Evolutionary conservation across 2,329 filamentous ascomycete species (phyloP), one percentile per base, ranked within the genome.

Genomic region (Lachnellula occidentalis): DNA sequence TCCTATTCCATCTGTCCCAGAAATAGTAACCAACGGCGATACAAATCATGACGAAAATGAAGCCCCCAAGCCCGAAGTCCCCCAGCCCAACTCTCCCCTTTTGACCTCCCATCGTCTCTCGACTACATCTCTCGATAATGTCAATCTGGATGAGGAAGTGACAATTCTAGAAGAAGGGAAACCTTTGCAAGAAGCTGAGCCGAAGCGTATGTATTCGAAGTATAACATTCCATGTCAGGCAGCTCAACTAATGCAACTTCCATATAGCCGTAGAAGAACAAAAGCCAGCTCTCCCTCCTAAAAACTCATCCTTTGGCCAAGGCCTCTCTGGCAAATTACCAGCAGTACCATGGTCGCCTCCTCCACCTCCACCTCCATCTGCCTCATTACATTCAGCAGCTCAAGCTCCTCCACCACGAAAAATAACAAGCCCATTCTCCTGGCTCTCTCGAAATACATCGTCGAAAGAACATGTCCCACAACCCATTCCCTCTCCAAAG

Each of bases 351-450:
- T 90, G 86, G 86, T 84, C 82, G 17, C 81, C 85, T 39, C 74
- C 80, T 19, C 61, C 58, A 27, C 46, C 63, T 21, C 62, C 61
- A 43, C 54, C 64, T 34, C 59, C 27, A 46, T n/a, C n/a, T n/a
- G n/a, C 61, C 49, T 27, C 56, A 8, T 22, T 54, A 45, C 56
- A 62, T 19, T 61, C 64, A 21, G 53, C 65, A 21, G 59, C 59
- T 5, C 43, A 66, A 19, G 50, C 59, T 4, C 59, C 76, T 2
- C 72, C 75, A 12, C 61, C 79, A 56, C 78, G 90, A 66, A 95
- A 94, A 70, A 80, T 95, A 53, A 92, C 89, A 8, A 90, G 89
- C 62, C 90, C 88, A n/a, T 95, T 95, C 65, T 83, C 89, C 39
- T 92, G 89, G 85, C 79, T 95, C 39, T 90, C 89, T 34, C 78